Conservation (phyloP, 1,284 basidiomycete species). For the Psilocybe mexicana region DNA sequence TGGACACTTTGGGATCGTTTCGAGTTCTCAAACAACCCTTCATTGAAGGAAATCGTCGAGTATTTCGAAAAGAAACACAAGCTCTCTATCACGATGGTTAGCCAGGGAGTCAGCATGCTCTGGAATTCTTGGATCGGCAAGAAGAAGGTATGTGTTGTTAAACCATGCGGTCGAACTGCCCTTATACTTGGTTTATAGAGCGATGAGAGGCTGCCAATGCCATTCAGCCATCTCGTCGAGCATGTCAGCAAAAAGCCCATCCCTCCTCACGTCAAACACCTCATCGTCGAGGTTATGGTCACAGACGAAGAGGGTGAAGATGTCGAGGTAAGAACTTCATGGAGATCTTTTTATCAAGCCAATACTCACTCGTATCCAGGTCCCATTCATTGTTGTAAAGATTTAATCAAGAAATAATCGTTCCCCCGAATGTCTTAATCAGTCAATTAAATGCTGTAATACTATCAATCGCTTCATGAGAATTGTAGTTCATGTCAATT, state of each 20-base stretch:
- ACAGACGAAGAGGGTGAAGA: slow-evolving; percentile 89
- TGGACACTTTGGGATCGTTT: slow-evolving; percentile 99
- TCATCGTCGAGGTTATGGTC: slow-evolving; percentile 94
- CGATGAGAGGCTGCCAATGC: slow-evolving; percentile 86
- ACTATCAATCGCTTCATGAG: not conserved
- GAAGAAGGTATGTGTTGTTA: slow-evolving; percentile 70
- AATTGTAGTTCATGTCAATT: not conserved
- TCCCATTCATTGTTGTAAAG: slow-evolving; percentile 69
- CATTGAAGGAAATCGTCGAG: slow-evolving; percentile 82
- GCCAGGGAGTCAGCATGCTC: slow-evolving; percentile 96
- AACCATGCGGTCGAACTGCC: not conserved
- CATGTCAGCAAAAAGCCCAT: slow-evolving; percentile 93
- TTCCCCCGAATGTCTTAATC: too few species aligned
- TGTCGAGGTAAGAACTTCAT: slow-evolving; percentile 59
- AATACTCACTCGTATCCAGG: slow-evolving; percentile 36
- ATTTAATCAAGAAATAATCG: slow-evolving; percentile 32
- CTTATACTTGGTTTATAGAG: slow-evolving; percentile 48
- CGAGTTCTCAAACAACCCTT: slow-evolving; percentile 89
- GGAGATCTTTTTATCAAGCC: not conserved
- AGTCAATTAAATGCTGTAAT: not conserved
- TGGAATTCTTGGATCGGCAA: slow-evolving; percentile 93
- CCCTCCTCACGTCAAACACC: slow-evolving; percentile 75
- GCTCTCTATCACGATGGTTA: slow-evolving; percentile 94
- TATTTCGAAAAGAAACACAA: slow-evolving; percentile 88
- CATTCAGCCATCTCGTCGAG: slow-evolving; percentile 90